Base-by-base conservation (phyloP, 169 alveolate genomes). In the Plasmodium falciparum region DNA sequence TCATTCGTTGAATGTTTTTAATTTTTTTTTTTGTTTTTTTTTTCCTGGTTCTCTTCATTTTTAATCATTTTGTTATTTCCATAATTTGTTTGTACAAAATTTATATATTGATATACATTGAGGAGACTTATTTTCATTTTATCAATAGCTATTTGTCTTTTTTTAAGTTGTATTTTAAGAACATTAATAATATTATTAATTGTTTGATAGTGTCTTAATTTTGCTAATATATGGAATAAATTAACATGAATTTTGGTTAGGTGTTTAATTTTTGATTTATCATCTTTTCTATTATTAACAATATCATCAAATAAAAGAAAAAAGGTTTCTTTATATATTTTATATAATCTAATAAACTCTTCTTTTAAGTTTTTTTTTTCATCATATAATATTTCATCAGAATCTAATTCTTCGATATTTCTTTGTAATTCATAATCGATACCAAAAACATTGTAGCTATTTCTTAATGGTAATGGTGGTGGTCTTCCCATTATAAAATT, bases 101-200 rank as follows among this genome's bases (percentile, higher is more conserved):
- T 45, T n/a, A 80, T 76, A 45, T 47, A 67, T 6, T 58, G 12
- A 71, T 69, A 52, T 9, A 73, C 80, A 50, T 50, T 39, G 39
- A 72, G 24, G 26, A 93, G 89, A 47, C 88, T 92, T 91, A 92
- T 73, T 74, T 93, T 93, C 93, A 93, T 88, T 74, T 93, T 74
- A 74, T 93, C 96, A 29, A 93, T 88, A 56, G 92, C 93, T 65
- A 86, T 78, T 58, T 94, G 93, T 62, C 95, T 74, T 66, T 95
- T 74, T 63, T 75, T 54, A 15, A 93, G 90, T 67, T 93, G 95
- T 5, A 89, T 93, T 88, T 83, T 88, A 49, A 88, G 67, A 43
- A 88, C 71, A 45, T 88, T 62, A 47, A 93, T 58, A n/a, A 94
- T 89, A 52, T 94, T 95, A 54, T 90, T 90, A 50, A 92, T 88